Conservation (phyloP, 2,329 filamentous ascomycete genomes). For the Davidsoniella australis region DNA sequence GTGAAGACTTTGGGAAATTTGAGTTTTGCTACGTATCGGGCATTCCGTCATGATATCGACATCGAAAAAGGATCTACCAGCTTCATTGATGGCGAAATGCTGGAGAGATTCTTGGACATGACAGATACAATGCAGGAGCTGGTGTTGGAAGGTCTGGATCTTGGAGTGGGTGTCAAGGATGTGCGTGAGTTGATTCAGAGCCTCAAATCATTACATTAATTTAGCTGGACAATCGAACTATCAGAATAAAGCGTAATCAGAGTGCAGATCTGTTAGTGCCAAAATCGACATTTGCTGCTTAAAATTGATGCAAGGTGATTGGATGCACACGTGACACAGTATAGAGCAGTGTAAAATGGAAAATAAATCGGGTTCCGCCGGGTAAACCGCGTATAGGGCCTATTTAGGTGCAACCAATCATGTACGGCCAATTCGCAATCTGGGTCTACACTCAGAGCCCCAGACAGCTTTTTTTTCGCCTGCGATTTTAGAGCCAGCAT, state of each 20-base stretch:
- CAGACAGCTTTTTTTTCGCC: conserved; percentile 1
- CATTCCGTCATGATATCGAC: conserved; percentile 58
- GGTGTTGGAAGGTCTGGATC: conserved; percentile 31
- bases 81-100: conserved; percentile 82
- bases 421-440: conserved; percentile 9
- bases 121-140: conserved; percentile 37
- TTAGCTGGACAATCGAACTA: background rate
- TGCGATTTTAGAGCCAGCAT: background rate
- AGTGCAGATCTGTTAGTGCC: background rate
- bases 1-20: conserved; percentile 56
- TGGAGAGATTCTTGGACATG: conserved; percentile 69
- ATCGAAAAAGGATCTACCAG: conserved; percentile 61
- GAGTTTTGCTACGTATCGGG: conserved; percentile 64
- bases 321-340: conserved; percentile 1
- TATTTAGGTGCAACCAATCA: conserved; percentile 8
- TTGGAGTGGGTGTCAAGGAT: conserved; percentile 42
- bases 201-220: conserved; percentile 42
- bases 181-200: conserved; percentile 46
- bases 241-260: background rate
- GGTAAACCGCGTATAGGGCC: conserved; percentile 7
- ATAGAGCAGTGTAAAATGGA: background rate
- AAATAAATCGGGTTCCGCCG: conserved; percentile 10
- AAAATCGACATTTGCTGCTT: background rate
- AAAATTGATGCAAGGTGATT: conserved; percentile 4
- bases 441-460: conserved; percentile 1